phyloP scores from a whole-genome alignment of 2,329 filamentous ascomycete genomes.

The Aspergillus novofumigatus region DNA sequence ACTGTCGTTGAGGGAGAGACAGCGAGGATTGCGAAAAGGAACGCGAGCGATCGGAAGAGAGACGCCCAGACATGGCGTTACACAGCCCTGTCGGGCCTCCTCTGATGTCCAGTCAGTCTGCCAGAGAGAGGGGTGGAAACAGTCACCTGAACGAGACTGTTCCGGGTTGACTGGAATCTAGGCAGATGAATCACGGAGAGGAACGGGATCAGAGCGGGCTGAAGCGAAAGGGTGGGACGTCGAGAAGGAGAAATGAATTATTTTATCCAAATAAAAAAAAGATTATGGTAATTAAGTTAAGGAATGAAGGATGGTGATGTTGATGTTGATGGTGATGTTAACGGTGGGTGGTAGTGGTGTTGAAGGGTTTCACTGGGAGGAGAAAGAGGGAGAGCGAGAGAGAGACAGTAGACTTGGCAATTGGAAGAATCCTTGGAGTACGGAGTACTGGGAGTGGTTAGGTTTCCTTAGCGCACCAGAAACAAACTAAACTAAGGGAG shows the following conservation, averaged over 20 bases:
- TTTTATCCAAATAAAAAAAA: background rate
- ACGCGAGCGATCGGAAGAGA: constrained; percentile 34
- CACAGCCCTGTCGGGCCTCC: constrained; percentile 37
- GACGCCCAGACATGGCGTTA: constrained; percentile 39
- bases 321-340: background rate
- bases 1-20: constrained; percentile 18
- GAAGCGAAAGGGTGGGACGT: constrained; percentile 9
- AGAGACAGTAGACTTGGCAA: background rate
- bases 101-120: constrained; percentile 28
- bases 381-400: background rate
- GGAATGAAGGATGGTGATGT: constrained; percentile 4
- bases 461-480: background rate
- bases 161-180: constrained; percentile 10
- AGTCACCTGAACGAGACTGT: constrained; percentile 13
- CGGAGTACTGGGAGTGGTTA: background rate
- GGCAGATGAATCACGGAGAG: background rate
- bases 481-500: background rate
- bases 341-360: background rate
- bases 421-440: no score
- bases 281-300: constrained; percentile 5
- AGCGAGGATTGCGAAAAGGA: constrained; percentile 31
- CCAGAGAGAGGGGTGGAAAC: constrained; percentile 11
- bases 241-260: background rate
- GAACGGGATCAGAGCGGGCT: constrained; percentile 3
- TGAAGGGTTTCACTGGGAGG: background rate